These are phyloP conservation scores for Porogramme epimiltina DNA, from an alignment of 1,284 basidiomycete genomes.

Conservation along the genomic window DNA sequence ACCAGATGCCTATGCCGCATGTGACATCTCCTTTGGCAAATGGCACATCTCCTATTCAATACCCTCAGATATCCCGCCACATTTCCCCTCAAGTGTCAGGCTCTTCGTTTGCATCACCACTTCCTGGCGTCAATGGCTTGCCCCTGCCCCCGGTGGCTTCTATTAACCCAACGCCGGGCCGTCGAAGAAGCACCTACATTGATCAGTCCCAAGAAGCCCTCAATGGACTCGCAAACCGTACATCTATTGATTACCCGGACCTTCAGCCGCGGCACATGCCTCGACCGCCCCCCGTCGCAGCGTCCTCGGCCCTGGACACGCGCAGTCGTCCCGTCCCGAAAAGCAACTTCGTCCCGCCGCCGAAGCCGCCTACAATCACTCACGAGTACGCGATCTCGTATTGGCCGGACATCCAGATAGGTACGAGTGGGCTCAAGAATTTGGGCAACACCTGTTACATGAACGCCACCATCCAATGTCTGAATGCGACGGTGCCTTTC, in stretches of 20 bases:
- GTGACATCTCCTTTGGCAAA: conserved; percentile 35
- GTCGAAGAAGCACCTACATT: conserved; percentile 77
- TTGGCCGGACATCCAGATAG: conserved; percentile 80
- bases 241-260: conserved; percentile 82
- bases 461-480: conserved; percentile 97
- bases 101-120: conserved; percentile 35
- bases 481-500: conserved; percentile 91
- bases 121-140: conserved; percentile 36
- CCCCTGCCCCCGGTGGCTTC: conserved; percentile 80
- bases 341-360: conserved; percentile 33
- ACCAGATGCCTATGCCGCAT: conserved; percentile 32
- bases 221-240: conserved; percentile 46
- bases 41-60: conserved; percentile 42
- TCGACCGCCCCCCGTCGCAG: conserved; percentile 77
- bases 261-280: conserved; percentile 61
- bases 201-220: conserved; percentile 78
- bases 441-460: conserved; percentile 99
- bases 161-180: conserved; percentile 68
- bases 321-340: conserved; percentile 48
- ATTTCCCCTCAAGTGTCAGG: conserved; percentile 37
- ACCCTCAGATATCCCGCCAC: conserved; percentile 42
- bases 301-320: conserved; percentile 63
- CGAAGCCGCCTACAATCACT: conserved; percentile 59
- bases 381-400: conserved; percentile 78
- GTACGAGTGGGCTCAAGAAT: conserved; percentile 90